Base-by-base conservation (phyloP, 148 eudicot species). In the Rhododendron williamsianum region DNA sequence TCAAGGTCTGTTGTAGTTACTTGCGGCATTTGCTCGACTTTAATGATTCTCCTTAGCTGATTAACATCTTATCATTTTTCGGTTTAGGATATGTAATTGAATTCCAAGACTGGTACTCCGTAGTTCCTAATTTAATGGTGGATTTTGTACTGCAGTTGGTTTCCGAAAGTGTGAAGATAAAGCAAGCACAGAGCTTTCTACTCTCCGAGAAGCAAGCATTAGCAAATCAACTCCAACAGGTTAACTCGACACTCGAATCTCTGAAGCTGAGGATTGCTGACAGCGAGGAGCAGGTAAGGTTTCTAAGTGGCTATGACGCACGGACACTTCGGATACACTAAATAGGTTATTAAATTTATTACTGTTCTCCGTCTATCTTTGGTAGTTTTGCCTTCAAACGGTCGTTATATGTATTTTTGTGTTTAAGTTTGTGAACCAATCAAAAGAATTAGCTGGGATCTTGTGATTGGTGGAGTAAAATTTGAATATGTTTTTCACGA, bases 111-210 rank as follows among this genome's bases (percentile, higher is more conserved):
- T 84, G 21, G 49, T n/a, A n/a, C n/a, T n/a, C n/a, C n/a, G n/a
- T 82, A 25, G 51, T 76, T 41, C 49, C 72, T 81, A 33, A 80
- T 76, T 33, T 79, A 15, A 33, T 48, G 23, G 63, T 84, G 23
- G 67, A n/a, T 63, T 58, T 86, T 80, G 9, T 86, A 41, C 51
- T 88, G 85, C 92, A 96, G 99, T 91, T 96, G 86, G 98, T 95
- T 83, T 95, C 99, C 56, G 99, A 96, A 85, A 96, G 99, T 89
- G 99, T 96, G 87, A 95, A 93, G 94, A 90, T 91, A 86, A 94
- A 94, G 89, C 99, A 96, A 85, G 90, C 93, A 77, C 95, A 93
- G 81, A 94, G 79, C 82, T 80, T 87, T 72, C 91, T 95, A 87
- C 89, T 87, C 8, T 89, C 94, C 48, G 97, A 95, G 88, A 96